These are phyloP conservation scores for Triangularia verruculosa DNA, from an alignment of 2,329 filamentous ascomycete genomes.

Conservation along the genomic window DNA sequence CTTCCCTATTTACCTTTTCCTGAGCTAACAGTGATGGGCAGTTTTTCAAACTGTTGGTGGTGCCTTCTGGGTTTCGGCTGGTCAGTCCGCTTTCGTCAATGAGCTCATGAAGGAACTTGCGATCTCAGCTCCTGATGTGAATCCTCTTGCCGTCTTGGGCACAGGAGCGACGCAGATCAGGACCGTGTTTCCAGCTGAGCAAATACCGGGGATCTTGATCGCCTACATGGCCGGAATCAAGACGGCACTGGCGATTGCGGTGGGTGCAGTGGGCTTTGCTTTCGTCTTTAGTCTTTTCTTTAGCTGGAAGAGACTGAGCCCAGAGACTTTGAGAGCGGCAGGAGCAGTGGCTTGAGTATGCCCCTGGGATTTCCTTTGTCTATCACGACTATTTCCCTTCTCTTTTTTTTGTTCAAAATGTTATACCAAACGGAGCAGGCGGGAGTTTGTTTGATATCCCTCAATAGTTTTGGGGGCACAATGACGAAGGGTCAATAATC, in stretches of 20 bases:
- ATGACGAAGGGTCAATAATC: no score
- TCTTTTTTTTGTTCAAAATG: no score
- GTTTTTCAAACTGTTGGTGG: conserved; percentile 45
- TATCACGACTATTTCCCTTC: no score
- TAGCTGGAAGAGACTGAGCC: conserved; percentile 30
- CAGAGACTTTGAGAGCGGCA: conserved; percentile 14
- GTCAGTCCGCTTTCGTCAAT: conserved; percentile 40
- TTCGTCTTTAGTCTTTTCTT: conserved; percentile 31
- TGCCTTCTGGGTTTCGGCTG: conserved; percentile 43
- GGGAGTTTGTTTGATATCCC: background rate
- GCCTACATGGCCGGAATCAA: conserved; percentile 62
- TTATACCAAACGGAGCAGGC: background rate
- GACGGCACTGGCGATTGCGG: conserved; percentile 53
- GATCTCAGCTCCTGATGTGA: conserved; percentile 31
- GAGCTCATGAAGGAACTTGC: conserved; percentile 30
- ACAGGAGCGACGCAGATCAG: conserved; percentile 52
- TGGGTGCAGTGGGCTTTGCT: conserved; percentile 39
- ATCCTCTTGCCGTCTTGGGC: conserved; percentile 33
- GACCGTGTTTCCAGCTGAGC: conserved; percentile 42
- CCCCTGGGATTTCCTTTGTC: no score
- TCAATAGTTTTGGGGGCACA: background rate
- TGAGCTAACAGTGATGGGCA: conserved; percentile 8
- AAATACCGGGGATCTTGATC: conserved; percentile 48
- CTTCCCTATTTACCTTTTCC: background rate
- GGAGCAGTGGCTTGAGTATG: conserved; percentile 4